Evolutionary conservation across 2,329 filamentous ascomycete species (phyloP).

Genomic region (Aschersonia sp.): DNA sequence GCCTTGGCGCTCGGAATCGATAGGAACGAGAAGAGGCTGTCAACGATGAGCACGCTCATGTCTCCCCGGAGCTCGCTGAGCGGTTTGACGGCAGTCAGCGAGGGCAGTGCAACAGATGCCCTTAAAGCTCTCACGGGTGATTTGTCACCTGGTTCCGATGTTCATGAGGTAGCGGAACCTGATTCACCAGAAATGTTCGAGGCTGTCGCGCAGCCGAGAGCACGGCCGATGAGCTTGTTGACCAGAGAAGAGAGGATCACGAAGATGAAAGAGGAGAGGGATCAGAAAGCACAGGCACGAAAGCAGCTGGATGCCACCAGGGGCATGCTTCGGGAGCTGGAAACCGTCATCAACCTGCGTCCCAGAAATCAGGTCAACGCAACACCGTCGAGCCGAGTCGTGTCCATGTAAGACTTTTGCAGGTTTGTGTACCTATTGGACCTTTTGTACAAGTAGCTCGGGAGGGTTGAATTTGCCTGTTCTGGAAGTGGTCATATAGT

Average conservation of each 20-base stretch:
- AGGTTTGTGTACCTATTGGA: background rate
- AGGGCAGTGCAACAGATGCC: conserved; percentile 40
- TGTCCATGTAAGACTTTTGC: background rate
- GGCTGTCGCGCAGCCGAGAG: conserved; percentile 59
- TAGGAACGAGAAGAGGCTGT: conserved; percentile 58
- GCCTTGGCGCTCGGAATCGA: conserved; percentile 71
- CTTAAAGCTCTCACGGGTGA: conserved; percentile 69
- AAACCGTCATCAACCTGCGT: conserved; percentile 62
- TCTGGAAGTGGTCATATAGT: background rate
- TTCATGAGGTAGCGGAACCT: background rate
- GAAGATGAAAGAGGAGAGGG: conserved; percentile 78
- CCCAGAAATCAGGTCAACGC: conserved; percentile 25
- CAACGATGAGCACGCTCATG: conserved; percentile 43
- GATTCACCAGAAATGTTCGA: conserved; percentile 72
- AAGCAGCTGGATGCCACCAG: conserved; percentile 70
- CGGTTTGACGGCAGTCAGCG: conserved; percentile 49
- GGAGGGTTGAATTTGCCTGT: background rate
- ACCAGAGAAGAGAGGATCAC: conserved; percentile 76
- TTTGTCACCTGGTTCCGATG: conserved; percentile 29
- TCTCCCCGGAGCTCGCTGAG: conserved; percentile 51
- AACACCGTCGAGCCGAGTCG: conserved; percentile 7
- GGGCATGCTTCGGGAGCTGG: conserved; percentile 83
- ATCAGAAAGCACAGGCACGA: conserved; percentile 53
- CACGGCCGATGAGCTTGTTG: conserved; percentile 46
- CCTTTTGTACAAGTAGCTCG: background rate